These are phyloP conservation scores for Drechslerella stenobrocha DNA, from an alignment of 2,329 filamentous ascomycete species.

Conservation along the genomic window DNA sequence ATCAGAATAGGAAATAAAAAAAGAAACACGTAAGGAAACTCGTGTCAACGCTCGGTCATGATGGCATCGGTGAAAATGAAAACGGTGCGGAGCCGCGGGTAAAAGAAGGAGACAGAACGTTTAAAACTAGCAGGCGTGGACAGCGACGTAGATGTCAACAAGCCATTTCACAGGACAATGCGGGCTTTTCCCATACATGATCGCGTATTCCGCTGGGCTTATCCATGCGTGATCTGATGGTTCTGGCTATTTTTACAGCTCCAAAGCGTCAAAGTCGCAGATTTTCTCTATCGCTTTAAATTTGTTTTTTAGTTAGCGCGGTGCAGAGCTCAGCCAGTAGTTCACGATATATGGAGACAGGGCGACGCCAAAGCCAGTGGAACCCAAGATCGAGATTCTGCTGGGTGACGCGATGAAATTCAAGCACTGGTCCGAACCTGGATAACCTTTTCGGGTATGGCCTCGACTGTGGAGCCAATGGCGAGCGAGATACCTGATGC, in stretches of 20 bases:
- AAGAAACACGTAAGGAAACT: conserved; percentile 45
- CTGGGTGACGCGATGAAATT: conserved; percentile 25
- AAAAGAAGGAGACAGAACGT: conserved; percentile 23
- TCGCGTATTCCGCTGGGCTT: conserved; percentile 30
- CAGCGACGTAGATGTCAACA: conserved; percentile 30
- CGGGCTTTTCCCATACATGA: conserved; percentile 29
- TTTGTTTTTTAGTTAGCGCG: too few species aligned
- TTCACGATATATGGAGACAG: background rate
- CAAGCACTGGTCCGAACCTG: conserved; percentile 30
- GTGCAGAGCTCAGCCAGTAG: background rate
- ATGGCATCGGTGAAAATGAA: conserved; percentile 26
- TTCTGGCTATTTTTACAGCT: conserved; percentile 40
- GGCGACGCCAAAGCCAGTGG: background rate
- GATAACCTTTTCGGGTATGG: conserved; percentile 21
- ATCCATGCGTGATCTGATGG: conserved; percentile 36
- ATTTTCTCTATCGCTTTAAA: too few species aligned
- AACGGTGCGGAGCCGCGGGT: conserved; percentile 29
- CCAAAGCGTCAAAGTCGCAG: conserved; percentile 37
- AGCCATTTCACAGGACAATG: conserved; percentile 29
- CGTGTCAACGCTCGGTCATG: conserved; percentile 26
- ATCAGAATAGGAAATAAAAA: conserved; percentile 36
- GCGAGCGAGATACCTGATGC: conserved; percentile 1
- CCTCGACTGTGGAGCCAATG: conserved; percentile 17
- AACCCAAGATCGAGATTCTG: conserved; percentile 17
- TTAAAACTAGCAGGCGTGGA: conserved; percentile 31